Percentiles rank a stretch among this genome's conserved stretches.
Conservation (phyloP, 2,329 filamentous ascomycete species). For the Trichoderma semiorbis region DNA sequence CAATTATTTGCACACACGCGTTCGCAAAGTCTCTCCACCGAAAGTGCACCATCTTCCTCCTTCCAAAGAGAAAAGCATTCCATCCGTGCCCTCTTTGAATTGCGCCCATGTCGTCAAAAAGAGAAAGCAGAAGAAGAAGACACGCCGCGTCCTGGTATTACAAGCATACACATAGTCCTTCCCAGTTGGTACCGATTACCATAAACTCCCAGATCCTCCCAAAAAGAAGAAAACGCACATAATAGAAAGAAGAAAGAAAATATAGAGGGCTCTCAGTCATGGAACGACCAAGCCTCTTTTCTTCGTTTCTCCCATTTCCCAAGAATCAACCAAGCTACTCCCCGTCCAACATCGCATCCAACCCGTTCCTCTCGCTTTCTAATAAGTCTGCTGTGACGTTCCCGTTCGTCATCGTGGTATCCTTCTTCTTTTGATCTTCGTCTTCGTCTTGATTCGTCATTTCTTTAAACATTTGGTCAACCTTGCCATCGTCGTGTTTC, state of each 20-base stretch:
- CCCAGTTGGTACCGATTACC: background rate
- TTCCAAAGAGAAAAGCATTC: background rate
- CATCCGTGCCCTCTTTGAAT: constrained; percentile 1
- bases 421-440: constrained; percentile 39
- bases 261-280: background rate
- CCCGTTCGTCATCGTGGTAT: constrained; percentile 26
- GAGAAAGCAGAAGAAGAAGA: background rate
- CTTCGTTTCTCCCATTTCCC: background rate
- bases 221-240: background rate
- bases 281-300: background rate
- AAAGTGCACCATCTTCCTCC: background rate
- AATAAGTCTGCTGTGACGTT: constrained; percentile 41
- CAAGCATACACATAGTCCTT: constrained; percentile 4
- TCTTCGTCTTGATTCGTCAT: constrained; percentile 54
- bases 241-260: background rate
- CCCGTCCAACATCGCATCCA: constrained; percentile 44
- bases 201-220: constrained; percentile 11
- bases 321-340: constrained; percentile 30
- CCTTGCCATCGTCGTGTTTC: constrained; percentile 44
- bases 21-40: background rate
- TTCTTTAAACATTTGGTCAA: constrained; percentile 55
- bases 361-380: constrained; percentile 45
- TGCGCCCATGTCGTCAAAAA: constrained; percentile 9
- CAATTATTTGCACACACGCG: background rate
- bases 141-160: constrained; percentile 14